Percentiles rank a stretch among this genome's conserved stretches.
phyloP scores from a whole-genome alignment of 306 rosid genomes.

The Cicer yamashitae region DNA sequence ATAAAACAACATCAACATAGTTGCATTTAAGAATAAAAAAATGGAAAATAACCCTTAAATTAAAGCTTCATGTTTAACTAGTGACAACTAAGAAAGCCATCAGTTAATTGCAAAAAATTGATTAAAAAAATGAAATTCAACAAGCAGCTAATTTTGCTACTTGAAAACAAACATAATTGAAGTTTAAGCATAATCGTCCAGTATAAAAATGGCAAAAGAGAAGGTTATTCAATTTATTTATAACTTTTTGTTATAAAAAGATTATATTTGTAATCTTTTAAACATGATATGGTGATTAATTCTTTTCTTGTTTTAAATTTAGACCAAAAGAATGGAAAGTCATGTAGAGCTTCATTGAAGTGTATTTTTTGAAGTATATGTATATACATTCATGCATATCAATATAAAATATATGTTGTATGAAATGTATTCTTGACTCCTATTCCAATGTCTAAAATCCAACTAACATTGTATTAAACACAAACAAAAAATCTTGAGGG shows the following conservation, averaged over 20 bases:
- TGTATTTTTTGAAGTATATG: neutral
- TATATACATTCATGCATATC: neutral
- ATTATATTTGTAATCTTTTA: neutral
- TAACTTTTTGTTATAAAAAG: neutral
- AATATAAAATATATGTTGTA: neutral
- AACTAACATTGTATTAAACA: neutral
- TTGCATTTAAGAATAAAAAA: neutral
- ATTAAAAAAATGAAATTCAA: neutral
- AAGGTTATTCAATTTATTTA: neutral
- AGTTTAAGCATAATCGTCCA: conserved; percentile 13
- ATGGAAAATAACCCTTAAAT: neutral
- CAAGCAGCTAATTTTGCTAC: conserved; percentile 1
- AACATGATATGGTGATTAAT: conserved; percentile 11
- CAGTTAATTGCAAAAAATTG: neutral
- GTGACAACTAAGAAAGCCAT: neutral
- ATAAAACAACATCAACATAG: conserved; percentile 6
- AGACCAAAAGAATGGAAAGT: neutral
- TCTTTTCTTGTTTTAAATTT: conserved; percentile 4
- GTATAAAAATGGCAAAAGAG: conserved; percentile 8
- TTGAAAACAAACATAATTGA: neutral
- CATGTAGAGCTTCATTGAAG: neutral
- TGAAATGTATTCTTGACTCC: neutral
- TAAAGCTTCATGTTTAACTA: neutral
- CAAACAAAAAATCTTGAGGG: neutral
- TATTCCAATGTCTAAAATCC: conserved; percentile 12